Base-by-base conservation (phyloP, 306 rosid species). In the Erythrophleum fordii region DNA sequence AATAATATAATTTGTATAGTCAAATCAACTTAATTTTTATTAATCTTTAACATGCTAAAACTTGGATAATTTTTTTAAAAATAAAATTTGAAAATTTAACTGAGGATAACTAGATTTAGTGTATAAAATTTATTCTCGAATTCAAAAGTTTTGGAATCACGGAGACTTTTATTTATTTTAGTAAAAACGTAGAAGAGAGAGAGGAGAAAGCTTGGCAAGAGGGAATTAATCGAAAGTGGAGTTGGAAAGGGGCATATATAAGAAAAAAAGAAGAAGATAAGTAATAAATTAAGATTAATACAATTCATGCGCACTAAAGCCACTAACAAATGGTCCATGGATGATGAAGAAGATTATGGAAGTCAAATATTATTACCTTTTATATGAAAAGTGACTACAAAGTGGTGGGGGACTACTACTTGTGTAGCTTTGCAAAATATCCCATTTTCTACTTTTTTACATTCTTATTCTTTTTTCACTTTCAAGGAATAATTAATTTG, bases 271-370 rank as follows among this genome's bases (percentile, higher is more conserved):
- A 8, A n/a, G 0, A n/a, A 6, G 2, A 55, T 6, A n/a, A 53
- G 0, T 51, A 51, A 51, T 0, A 0, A 51, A 49, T 1, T 14
- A 52, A 55, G 28, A 70, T 55, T 83, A 77, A 85, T 81, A 73
- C 75, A 81, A 81, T 85, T 85, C 78, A 85, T 73, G 85, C 78
- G 81, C 83, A 85, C 78, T 81, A 73, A n/a, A 55, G 25, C 41
- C 77, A 85, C 78, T 72, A 60, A 22, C 48, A 65, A 77, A 77
- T 65, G 87, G 80, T 48, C 68, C 62, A 37, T 71, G 75, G 48
- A 13, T 3, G 55, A 80, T 34, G 16, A 76, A 77, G 46, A 73
- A 20, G 64, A 37, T 56, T 25, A n/a, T n/a, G n/a, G 60, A 72
- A 58, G 83, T 77, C 88, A 81, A 77, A 81, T 72, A 58, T 73